Evolutionary conservation across 768 basidiomycete genomes (phyloP).

Genomic region (Auricularia auricula-judae): DNA sequence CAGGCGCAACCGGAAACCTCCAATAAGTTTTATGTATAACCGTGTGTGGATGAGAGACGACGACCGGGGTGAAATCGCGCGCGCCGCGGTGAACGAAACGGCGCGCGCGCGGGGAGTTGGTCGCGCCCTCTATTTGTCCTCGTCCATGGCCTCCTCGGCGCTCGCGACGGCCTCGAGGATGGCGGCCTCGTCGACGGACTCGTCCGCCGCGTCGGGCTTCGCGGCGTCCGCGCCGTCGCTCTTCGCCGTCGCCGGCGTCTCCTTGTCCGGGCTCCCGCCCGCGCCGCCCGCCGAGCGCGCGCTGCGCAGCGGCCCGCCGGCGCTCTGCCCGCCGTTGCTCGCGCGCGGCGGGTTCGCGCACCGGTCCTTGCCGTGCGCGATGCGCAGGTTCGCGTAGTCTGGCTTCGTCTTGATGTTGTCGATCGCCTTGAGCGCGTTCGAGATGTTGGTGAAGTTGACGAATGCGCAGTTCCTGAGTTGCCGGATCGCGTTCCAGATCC

Average conservation of each 20-base stretch:
- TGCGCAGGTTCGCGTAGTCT: constrained; percentile 80
- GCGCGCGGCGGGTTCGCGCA: constrained; percentile 82
- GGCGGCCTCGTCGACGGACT: constrained; percentile 5
- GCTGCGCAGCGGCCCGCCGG: constrained; percentile 32
- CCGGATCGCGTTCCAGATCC: not conserved
- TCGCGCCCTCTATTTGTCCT: not conserved
- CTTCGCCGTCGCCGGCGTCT: constrained; percentile 2
- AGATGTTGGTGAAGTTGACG: constrained; percentile 90
- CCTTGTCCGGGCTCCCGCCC: constrained; percentile 3
- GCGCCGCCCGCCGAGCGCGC: constrained; percentile 3
- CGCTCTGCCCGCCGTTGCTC: not conserved
- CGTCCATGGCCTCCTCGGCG: constrained; percentile 1
- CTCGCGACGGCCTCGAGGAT: constrained; percentile 3
- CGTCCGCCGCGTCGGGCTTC: constrained; percentile 2
- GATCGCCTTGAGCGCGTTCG: constrained; percentile 96
- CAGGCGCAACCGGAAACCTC: not conserved
- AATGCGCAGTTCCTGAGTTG: constrained; percentile 78
- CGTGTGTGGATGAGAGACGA: not conserved
- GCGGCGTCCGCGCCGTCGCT: constrained; percentile 1
- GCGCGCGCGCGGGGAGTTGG: no score
- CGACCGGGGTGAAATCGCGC: not conserved
- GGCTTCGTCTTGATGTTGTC: constrained; percentile 87
- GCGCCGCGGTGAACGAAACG: not conserved
- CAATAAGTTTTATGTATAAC: not conserved
- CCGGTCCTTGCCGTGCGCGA: constrained; percentile 91